A percentile compares a stretch with the other conserved stretches of the same genome.
phyloP scores from a whole-genome alignment of 495 filamentous ascomycete genomes.

The Lophiotrema nucula region DNA sequence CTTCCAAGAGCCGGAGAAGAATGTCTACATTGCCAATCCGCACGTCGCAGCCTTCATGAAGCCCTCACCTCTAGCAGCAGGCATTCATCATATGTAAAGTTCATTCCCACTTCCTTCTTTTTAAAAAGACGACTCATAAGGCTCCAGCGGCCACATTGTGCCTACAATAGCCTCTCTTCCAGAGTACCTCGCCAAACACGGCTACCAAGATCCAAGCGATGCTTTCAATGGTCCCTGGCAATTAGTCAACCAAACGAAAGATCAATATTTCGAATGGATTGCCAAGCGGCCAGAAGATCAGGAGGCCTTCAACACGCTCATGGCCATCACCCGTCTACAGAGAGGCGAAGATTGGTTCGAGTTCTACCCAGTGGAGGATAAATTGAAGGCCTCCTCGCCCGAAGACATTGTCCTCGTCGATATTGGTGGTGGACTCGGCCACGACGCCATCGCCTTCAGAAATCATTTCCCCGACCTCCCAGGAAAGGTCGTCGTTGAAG shows the following conservation, averaged over 20 bases:
- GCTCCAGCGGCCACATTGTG: neutral
- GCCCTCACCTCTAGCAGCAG: neutral
- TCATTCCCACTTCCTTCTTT: neutral
- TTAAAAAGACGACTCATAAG: neutral
- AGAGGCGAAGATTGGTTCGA: slow-evolving; percentile 4
- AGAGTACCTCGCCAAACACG: slow-evolving; percentile 1
- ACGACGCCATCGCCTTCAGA: neutral
- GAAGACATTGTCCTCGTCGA: neutral
- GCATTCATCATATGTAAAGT: neutral
- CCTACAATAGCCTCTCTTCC: neutral
- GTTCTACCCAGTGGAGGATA: slow-evolving; percentile 8
- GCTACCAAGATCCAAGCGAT: slow-evolving; percentile 1
- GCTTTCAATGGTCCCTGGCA: slow-evolving; percentile 7
- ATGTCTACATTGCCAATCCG: neutral
- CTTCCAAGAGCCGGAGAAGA: neutral
- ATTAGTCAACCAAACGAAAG: neutral
- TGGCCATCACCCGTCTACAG: neutral
- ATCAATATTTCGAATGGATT: slow-evolving; percentile 9
- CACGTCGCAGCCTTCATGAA: neutral
- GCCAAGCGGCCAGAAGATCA: neutral
- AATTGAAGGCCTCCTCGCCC: neutral
- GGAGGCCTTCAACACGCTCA: neutral
- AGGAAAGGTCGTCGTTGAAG: neutral
- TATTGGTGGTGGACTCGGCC: slow-evolving; percentile 5
- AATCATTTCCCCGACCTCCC: neutral